Evolutionary conservation across 2,329 filamentous ascomycete genomes (phyloP).

Genomic region (Xylaria sp.): DNA sequence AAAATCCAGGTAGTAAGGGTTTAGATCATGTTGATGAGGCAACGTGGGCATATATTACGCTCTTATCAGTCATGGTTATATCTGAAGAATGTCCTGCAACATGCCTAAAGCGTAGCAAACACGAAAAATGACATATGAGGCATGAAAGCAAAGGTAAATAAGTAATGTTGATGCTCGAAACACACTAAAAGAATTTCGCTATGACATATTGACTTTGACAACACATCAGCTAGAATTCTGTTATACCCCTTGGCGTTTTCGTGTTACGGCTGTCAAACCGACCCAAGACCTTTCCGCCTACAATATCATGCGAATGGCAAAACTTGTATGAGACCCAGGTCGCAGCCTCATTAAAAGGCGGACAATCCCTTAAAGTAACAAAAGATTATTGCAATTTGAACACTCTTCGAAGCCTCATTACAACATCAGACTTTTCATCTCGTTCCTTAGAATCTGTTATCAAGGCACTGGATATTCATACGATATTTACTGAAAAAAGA

Average conservation of each 20-base stretch:
- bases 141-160: not conserved
- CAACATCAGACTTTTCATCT: not conserved
- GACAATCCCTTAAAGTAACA: no score
- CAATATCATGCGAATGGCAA: no score
- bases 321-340: no score
- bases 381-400: no score
- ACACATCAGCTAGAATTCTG: not conserved
- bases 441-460: not conserved
- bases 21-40: not conserved
- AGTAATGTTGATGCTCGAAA: not conserved
- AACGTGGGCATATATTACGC: not conserved
- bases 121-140: not conserved
- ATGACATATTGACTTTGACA: not conserved
- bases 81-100: not conserved
- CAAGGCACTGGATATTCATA: slow-evolving; percentile 13
- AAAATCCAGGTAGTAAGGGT: not conserved
- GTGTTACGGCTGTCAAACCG: no score
- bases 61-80: not conserved
- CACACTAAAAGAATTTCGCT: not conserved
- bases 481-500: not conserved
- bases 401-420: no score
- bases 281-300: no score
- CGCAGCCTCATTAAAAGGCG: no score
- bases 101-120: not conserved
- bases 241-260: not conserved